These are phyloP conservation scores for Ceriops decandra DNA, from an alignment of 345 rosid genomes.

Conservation along the genomic window DNA sequence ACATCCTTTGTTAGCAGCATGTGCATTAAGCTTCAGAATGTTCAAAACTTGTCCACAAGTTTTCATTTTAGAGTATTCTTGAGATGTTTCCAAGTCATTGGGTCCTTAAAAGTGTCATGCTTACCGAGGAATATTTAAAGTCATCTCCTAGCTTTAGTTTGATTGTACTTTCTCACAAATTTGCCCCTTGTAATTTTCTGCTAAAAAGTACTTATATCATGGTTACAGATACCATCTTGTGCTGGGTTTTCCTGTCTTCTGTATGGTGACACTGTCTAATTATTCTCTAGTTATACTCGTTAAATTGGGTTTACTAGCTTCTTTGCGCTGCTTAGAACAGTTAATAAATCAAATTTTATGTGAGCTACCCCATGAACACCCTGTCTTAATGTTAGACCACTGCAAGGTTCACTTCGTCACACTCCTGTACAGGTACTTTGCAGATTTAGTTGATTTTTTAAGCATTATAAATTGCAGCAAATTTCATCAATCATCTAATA, in stretches of 20 bases:
- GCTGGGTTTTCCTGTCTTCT: neutral
- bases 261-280: neutral
- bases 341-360: constrained; percentile 61
- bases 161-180: neutral
- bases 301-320: neutral
- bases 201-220: neutral
- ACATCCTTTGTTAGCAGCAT: too few species aligned
- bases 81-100: neutral
- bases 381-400: constrained; percentile 50
- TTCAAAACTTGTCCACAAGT: too few species aligned
- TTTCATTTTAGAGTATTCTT: too few species aligned
- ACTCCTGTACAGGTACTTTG: constrained; percentile 56
- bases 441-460: neutral
- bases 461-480: neutral
- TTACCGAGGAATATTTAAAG: neutral
- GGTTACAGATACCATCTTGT: neutral
- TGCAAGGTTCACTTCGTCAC: constrained; percentile 59
- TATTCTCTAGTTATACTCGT: neutral
- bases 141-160: neutral
- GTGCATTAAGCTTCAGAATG: too few species aligned
- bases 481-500: neutral
- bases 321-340: constrained; percentile 27
- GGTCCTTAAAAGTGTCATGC: neutral
- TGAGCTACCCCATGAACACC: constrained; percentile 63
- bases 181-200: neutral